Evolutionary conservation across 148 eudicot genomes (phyloP).

Genomic region (Rhododendron vialii): DNA sequence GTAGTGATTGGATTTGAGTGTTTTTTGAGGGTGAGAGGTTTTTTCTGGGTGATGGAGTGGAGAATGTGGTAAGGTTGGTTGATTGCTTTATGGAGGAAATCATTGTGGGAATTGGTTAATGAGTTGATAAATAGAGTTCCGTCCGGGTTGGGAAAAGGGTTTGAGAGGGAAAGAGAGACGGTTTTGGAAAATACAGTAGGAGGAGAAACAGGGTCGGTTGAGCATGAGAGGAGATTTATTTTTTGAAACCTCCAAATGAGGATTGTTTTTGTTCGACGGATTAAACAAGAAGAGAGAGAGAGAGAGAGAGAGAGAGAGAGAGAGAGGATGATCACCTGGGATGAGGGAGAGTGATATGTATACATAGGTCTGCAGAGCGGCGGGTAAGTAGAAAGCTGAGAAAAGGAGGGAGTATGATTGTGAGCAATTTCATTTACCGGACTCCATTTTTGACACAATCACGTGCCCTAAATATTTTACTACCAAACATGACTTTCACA

Average conservation of each 20-base stretch:
- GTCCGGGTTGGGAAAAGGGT: not conserved
- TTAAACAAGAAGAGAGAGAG: no score
- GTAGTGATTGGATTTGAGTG: not conserved
- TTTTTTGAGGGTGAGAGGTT: not conserved
- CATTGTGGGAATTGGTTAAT: not conserved
- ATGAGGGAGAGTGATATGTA: not conserved
- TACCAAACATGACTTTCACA: no score
- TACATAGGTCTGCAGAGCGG: not conserved
- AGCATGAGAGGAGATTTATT: not conserved
- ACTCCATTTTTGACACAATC: not conserved
- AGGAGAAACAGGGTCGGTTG: not conserved
- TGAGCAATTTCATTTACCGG: not conserved
- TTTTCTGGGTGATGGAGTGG: not conserved
- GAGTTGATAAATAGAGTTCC: no score
- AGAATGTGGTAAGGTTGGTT: not conserved
- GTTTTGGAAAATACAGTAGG: no score
- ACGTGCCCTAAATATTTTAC: not conserved
- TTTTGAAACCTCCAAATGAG: not conserved
- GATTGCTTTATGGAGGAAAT: slow-evolving; percentile 12
- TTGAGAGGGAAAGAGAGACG: not conserved
- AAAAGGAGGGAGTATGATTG: not conserved
- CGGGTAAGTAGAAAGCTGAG: not conserved
- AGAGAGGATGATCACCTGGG: not conserved
- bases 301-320: not conserved
- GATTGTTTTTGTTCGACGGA: not conserved